Conservation (phyloP, 345 rosid genomes). For the Eucalyptus marginata region DNA sequence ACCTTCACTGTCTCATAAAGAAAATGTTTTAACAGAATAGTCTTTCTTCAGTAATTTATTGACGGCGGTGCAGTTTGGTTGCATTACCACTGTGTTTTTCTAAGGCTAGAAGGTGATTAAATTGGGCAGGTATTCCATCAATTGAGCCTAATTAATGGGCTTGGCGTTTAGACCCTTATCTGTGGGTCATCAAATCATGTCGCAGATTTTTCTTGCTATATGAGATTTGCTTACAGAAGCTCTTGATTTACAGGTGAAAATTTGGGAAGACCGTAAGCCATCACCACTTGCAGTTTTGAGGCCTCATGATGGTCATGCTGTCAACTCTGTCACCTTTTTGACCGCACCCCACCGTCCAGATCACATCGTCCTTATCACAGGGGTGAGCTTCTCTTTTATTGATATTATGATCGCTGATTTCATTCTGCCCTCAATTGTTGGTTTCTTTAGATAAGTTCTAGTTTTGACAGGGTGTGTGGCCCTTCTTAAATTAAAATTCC, state of each 20-base stretch:
- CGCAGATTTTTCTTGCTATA: not conserved
- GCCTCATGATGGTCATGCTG: conserved; percentile 62
- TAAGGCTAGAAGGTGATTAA: not conserved
- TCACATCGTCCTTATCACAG: conserved; percentile 70
- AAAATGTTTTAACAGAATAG: not conserved
- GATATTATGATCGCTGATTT: not conserved
- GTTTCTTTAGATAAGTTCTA: not conserved
- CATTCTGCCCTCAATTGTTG: not conserved
- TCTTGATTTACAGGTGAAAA: conserved; percentile 39
- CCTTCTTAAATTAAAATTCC: not conserved
- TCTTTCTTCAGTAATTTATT: not conserved
- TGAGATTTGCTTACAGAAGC: not conserved
- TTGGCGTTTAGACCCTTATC: not conserved
- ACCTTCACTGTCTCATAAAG: not conserved
- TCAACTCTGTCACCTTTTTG: conserved; percentile 48
- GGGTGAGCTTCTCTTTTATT: conserved; percentile 17
- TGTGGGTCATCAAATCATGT: not conserved
- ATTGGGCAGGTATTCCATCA: not conserved
- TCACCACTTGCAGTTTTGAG: conserved; percentile 43
- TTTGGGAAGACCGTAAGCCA: conserved; percentile 67
- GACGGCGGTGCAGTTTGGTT: not conserved
- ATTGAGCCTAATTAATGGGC: not conserved
- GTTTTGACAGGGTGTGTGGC: not conserved
- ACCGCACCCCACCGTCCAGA: conserved; percentile 53
- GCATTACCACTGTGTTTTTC: not conserved